phyloP scores from a whole-genome alignment of 805 yeast species.

The Dipodascopsis uninucleata region DNA sequence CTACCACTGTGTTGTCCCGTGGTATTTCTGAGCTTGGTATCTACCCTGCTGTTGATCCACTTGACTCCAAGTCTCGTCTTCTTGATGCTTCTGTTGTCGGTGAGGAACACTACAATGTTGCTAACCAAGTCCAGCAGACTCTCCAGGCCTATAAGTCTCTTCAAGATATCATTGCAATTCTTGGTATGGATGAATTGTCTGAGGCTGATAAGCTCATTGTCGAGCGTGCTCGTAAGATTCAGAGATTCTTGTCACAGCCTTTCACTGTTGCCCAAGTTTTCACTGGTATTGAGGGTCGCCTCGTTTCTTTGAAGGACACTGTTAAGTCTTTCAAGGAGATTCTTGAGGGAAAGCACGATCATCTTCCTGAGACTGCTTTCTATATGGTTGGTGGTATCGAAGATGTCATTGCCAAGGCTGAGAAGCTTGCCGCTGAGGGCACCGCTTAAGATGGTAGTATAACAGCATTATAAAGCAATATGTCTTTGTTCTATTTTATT shows the following conservation, averaged over 20 bases:
- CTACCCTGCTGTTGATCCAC: constrained; percentile 99
- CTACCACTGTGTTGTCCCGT: constrained; percentile 99
- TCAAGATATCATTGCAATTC: constrained; percentile 99
- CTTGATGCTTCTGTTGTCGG: constrained; percentile 97
- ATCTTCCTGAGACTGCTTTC: constrained; percentile 98
- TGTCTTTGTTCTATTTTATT: too few relatives aligned
- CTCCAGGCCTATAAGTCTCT: constrained; percentile 99
- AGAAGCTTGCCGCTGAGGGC: constrained; percentile 70
- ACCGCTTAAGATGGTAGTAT: too few relatives aligned
- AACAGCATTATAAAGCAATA: too few relatives aligned
- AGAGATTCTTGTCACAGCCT: constrained; percentile 99
- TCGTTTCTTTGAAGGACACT: constrained; percentile 95
- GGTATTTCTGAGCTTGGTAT: constrained; percentile 99
- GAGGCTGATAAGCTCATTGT: constrained; percentile 98
- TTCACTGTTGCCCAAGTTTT: constrained; percentile 99
- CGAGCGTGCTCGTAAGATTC: constrained; percentile 99
- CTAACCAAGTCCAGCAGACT: constrained; percentile 94
- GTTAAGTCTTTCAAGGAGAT: constrained; percentile 93
- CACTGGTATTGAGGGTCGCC: constrained; percentile 98
- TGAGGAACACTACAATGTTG: constrained; percentile 96
- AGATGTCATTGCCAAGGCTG: constrained; percentile 98
- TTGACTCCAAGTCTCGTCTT: constrained; percentile 98
- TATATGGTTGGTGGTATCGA: constrained; percentile 99
- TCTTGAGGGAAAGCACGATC: constrained; percentile 97
- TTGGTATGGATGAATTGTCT: constrained; percentile 99